A percentile compares a stretch with the other conserved stretches of the same genome.
These are phyloP conservation scores for Pseudonitzschia multistriata DNA, from an alignment of 108 stramenopile genomes.

Conservation along the genomic window DNA sequence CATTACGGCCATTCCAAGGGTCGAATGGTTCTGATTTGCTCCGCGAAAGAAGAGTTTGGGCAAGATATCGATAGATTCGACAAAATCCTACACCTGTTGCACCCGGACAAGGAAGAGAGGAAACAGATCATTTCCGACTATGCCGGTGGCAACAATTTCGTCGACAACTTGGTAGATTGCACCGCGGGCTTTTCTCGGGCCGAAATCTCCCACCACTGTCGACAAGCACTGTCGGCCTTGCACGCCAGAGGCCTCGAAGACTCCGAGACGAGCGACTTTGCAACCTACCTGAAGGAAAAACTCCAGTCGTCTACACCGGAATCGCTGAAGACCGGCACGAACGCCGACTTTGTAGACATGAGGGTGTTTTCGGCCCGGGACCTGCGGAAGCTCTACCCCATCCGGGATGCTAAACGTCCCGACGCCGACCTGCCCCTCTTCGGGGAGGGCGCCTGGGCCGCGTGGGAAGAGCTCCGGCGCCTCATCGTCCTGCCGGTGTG, in stretches of 20 bases:
- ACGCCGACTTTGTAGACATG: slow-evolving; percentile 78
- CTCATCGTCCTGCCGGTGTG: slow-evolving; percentile 79
- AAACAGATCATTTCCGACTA: slow-evolving; percentile 34
- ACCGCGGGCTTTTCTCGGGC: slow-evolving; percentile 54
- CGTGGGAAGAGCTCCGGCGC: slow-evolving; percentile 61
- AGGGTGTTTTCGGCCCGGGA: slow-evolving; percentile 52
- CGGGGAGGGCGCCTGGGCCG: slow-evolving; percentile 45
- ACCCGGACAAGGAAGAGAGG: slow-evolving; percentile 52
- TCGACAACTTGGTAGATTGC: slow-evolving; percentile 43
- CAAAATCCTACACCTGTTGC: slow-evolving; percentile 33
- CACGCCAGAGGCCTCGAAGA: not conserved
- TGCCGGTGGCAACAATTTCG: not conserved
- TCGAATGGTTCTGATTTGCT: slow-evolving; percentile 56
- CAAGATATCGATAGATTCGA: slow-evolving; percentile 55
- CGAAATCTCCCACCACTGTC: slow-evolving; percentile 69
- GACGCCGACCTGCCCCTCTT: slow-evolving; percentile 46
- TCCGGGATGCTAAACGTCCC: not conserved
- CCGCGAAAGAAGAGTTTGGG: slow-evolving; percentile 38
- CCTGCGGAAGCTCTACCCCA: slow-evolving; percentile 35
- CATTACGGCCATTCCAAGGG: not conserved
- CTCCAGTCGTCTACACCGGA: slow-evolving; percentile 48
- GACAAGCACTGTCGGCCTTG: slow-evolving; percentile 38
- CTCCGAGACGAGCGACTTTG: slow-evolving; percentile 12
- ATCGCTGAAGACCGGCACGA: slow-evolving; percentile 55
- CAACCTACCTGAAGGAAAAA: slow-evolving; percentile 41